Evolutionary conservation across 2,329 filamentous ascomycete species (phyloP).

Genomic region (Harringtonia aguacate): DNA sequence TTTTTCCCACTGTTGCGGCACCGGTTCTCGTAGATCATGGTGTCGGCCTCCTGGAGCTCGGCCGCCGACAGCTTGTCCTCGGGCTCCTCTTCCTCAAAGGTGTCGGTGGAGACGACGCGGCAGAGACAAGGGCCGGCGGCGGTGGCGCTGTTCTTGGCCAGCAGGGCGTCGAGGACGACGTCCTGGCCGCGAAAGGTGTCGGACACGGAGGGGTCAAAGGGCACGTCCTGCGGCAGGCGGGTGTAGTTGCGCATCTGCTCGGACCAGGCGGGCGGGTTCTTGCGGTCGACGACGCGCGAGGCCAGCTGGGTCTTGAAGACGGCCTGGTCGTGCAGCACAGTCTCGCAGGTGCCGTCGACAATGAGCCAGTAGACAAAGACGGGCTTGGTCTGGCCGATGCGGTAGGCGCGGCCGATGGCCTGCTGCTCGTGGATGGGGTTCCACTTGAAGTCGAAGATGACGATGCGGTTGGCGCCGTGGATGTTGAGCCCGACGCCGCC

Average conservation of each 20-base stretch:
- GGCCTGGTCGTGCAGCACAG: slow-evolving; percentile 58
- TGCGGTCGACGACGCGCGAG: slow-evolving; percentile 72
- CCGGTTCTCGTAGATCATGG: slow-evolving; percentile 16
- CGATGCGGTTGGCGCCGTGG: slow-evolving; percentile 69
- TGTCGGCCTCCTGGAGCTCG: slow-evolving; percentile 45
- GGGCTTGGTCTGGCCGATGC: slow-evolving; percentile 68
- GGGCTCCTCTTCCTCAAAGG: slow-evolving; percentile 59
- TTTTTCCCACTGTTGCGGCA: too few relatives aligned
- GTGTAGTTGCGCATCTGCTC: slow-evolving; percentile 47
- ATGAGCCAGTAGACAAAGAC: slow-evolving; percentile 82
- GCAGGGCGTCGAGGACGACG: slow-evolving; percentile 40
- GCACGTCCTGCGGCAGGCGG: slow-evolving; percentile 41
- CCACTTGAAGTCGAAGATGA: slow-evolving; percentile 76
- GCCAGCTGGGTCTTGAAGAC: slow-evolving; percentile 78
- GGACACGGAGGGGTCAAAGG: slow-evolving; percentile 36
- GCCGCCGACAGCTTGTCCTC: slow-evolving; percentile 48
- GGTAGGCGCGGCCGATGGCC: slow-evolving; percentile 76
- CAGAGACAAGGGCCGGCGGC: too few relatives aligned
- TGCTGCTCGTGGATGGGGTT: slow-evolving; percentile 78
- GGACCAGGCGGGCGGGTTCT: slow-evolving; percentile 60
- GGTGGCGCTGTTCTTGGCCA: slow-evolving; percentile 34
- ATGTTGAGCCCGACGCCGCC: slow-evolving; percentile 81
- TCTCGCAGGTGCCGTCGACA: slow-evolving; percentile 69
- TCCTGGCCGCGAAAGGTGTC: slow-evolving; percentile 51
- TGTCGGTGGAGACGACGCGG: slow-evolving; percentile 59